phyloP scores from a whole-genome alignment of 768 basidiomycete genomes.

The Dacryopinax spathularia region DNA sequence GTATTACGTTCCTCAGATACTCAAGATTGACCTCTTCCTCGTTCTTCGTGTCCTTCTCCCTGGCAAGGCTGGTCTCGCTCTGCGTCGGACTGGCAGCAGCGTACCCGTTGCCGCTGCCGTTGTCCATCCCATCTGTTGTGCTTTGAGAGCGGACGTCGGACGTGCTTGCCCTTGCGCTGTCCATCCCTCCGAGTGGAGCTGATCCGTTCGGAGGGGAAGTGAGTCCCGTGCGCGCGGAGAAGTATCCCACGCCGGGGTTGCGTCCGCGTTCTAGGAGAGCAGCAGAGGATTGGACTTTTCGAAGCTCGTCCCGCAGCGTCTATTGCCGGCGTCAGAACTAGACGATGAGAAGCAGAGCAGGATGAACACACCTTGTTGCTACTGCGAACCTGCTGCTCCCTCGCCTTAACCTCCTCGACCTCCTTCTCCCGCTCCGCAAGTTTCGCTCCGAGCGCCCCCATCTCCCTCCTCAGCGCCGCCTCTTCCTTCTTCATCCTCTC shows the following conservation, averaged over 20 bases:
- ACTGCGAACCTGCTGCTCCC: slow-evolving; percentile 53
- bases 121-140: slow-evolving; percentile 1
- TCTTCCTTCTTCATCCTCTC: slow-evolving; percentile 43
- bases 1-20: slow-evolving; percentile 86
- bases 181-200: background rate
- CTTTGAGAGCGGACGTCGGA: slow-evolving; percentile 7
- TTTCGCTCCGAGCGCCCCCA: slow-evolving; percentile 37
- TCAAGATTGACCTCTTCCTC: slow-evolving; percentile 94
- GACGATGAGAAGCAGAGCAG: slow-evolving; percentile 6
- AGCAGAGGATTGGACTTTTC: slow-evolving; percentile 89
- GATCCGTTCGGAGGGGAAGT: slow-evolving; percentile 1
- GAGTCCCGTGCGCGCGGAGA: slow-evolving; percentile 19
- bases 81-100: background rate
- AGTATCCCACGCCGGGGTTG: slow-evolving; percentile 89
- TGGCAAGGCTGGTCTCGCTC: background rate
- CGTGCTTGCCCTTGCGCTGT: slow-evolving; percentile 8
- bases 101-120: background rate
- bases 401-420: slow-evolving; percentile 46
- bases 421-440: slow-evolving; percentile 45
- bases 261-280: slow-evolving; percentile 79
- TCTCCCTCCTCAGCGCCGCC: slow-evolving; percentile 33
- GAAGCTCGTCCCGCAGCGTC: slow-evolving; percentile 84
- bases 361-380: slow-evolving; percentile 54
- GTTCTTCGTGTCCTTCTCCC: slow-evolving; percentile 23
- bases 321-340: slow-evolving; percentile 21